Base-by-base conservation (phyloP, 164 flowering plant genomes). In the Taxillus chinensis region DNA sequence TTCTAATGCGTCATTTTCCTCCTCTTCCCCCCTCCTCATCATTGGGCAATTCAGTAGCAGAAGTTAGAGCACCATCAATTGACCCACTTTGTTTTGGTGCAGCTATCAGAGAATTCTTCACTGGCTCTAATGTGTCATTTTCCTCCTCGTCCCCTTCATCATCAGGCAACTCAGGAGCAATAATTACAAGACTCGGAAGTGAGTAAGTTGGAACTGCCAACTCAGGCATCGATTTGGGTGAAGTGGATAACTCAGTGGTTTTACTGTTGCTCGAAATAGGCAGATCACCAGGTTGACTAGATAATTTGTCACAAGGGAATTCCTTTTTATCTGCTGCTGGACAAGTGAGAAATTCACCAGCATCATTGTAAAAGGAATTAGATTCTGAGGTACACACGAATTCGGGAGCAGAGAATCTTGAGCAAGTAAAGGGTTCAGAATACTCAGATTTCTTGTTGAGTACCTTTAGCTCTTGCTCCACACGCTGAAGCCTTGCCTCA, bases 41-140 rank as follows among this genome's bases (percentile, higher is more conserved):
- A 75, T 57, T 71, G 52, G 80, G 64, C 73, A 83, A 85, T 48
- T 89, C 92, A 15, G 86, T 89, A 50, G 88, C 87, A 48, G 83
- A 80, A 64, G 95, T 95, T 65, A 90, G 68, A 65, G 96, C 96
- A 70, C 79, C 90, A 79, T 89, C 89, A 65, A 93, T 76, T 43
- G 95, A 83, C 57, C 75, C 8, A 62, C 78, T 42, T 55, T 64
- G 64, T 74, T 70, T 79, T 48, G 68, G 76, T 55, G 71, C 67
- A 39, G 65, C 68, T 14, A 51, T 17, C 2, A 67, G 41, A 60
- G 74, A 58, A 56, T 65, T 80, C 10, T 39, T 60, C 42, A 15
- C 63, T 41, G 62, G 39, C 45, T 71, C 74, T 7, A 62, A 38
- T 39, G 57, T 71, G 62, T 68, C 70, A 69, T 68, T 58, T 13